Evolutionary conservation across 2,329 filamentous ascomycete species (phyloP).

Genomic region (Clarireedia paspali): DNA sequence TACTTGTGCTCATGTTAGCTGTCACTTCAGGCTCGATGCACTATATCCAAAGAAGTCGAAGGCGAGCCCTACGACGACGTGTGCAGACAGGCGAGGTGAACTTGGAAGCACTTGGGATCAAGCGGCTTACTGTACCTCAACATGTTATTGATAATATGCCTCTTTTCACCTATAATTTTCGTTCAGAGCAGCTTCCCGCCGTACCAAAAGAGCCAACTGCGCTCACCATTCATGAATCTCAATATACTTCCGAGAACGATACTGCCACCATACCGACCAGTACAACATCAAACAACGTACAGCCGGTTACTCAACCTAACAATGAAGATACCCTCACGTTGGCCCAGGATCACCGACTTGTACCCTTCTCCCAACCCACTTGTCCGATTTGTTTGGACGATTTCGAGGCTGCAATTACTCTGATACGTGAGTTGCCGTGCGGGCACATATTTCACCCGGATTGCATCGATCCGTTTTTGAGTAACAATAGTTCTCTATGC

Average conservation of each 20-base stretch:
- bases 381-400: constrained; percentile 89
- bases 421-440: constrained; percentile 80
- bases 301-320: neutral
- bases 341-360: constrained; percentile 13
- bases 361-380: constrained; percentile 63
- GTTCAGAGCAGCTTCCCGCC: constrained; percentile 32
- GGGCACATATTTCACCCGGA: constrained; percentile 89
- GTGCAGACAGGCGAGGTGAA: constrained; percentile 76
- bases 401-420: constrained; percentile 60
- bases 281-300: neutral
- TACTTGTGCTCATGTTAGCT: constrained; percentile 61
- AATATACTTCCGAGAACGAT: neutral
- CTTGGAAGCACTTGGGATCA: constrained; percentile 78
- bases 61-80: constrained; percentile 58
- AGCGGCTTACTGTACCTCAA: constrained; percentile 68
- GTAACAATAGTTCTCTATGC: constrained; percentile 74
- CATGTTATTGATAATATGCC: constrained; percentile 67
- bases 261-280: neutral
- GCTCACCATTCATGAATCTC: neutral
- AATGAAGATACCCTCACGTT: neutral
- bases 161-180: constrained; percentile 65
- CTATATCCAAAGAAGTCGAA: constrained; percentile 63
- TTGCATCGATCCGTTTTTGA: constrained; percentile 82
- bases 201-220: constrained; percentile 26
- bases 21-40: constrained; percentile 68